Conservation (phyloP, 202 grass and related monocot genomes). For the Saccharum hybrid region DNA sequence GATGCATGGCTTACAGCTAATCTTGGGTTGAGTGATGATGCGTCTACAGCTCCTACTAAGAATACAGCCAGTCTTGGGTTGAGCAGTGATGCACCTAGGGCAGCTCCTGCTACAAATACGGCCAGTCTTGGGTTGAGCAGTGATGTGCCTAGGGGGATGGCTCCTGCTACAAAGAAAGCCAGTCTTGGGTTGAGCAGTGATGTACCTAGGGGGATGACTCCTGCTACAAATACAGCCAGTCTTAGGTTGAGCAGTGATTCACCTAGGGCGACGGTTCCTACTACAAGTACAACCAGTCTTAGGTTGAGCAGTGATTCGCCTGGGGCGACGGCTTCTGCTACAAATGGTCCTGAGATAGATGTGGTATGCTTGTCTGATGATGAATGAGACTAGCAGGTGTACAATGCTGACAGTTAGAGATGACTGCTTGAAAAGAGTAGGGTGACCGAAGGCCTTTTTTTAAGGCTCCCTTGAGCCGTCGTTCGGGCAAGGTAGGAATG, state of each 20-base stretch:
- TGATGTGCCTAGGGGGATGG: background rate
- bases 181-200: slow-evolving; percentile 43
- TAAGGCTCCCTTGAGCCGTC: background rate
- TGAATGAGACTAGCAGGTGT: slow-evolving; percentile 34
- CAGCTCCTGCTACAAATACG: background rate
- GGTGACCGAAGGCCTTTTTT: background rate
- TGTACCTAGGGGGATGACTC: background rate
- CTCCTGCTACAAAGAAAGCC: background rate
- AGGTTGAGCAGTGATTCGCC: background rate
- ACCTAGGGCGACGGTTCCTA: background rate
- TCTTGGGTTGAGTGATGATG: slow-evolving; percentile 26
- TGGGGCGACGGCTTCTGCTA: background rate
- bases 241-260: slow-evolving; percentile 31
- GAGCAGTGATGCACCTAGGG: slow-evolving; percentile 13
- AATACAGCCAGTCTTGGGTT: slow-evolving; percentile 43
- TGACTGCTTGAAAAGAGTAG: background rate
- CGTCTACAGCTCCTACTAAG: background rate
- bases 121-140: slow-evolving; percentile 43
- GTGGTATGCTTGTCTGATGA: slow-evolving; percentile 67
- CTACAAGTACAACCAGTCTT: slow-evolving; percentile 22
- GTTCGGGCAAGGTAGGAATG: background rate
- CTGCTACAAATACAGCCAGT: slow-evolving; percentile 3
- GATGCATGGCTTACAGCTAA: slow-evolving; percentile 49
- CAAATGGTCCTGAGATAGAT: background rate
- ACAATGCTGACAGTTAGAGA: slow-evolving; percentile 11